Base-by-base conservation (phyloP, 1,139 yeast genomes). In the Lodderomyces oxycetoniae region DNA sequence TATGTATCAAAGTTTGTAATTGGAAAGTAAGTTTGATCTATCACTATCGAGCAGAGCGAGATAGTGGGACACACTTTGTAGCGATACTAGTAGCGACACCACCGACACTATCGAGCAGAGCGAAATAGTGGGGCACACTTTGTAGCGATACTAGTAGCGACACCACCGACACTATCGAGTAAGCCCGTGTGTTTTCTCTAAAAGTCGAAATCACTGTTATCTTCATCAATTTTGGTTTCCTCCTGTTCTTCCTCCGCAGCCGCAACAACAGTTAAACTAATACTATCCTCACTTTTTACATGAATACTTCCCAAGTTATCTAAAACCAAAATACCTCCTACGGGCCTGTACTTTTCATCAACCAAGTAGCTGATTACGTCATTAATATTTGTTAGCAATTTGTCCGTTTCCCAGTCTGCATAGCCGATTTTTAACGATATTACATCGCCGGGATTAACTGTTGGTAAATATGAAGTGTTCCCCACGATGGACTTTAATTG, bases 261-360 rank as follows among this genome's bases (percentile, higher is more conserved):
- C 27, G 44, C 43, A 44, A 45, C 45, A 23, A 68, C 53, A 1
- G 73, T 73, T 47, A 82, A 60, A 58, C 85, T 77, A 17, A 69
- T 64, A 57, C 87, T 79, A 29, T 77, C 79, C 36, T 71, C 67
- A 0, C 86, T 77, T 54, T 80, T 80, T 16, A 81, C 62, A 47
- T 74, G 74, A 13, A 77, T 56, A 26, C 77, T 74, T 8, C 62
- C 64, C 17, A 81, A 54, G 37, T 68, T 66, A 20, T 53, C 52
- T 26, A 61, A 53, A 33, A 59, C 60, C 29, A 79, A 55, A 10
- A 75, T 49, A 1, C 87, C 87, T 1, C 86, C 86, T 28, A 75
- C 68, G 0, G 84, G 83, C 40, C 52, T 61, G 44, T 60, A 61
- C 36, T 68, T 63, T 5, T 59, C 63, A 28, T 71, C 70, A 2